A percentile compares a stretch with the other conserved stretches of the same genome.
Evolutionary conservation across 2,329 filamentous ascomycete species (phyloP).

Genomic region (Fusarium buharicum): DNA sequence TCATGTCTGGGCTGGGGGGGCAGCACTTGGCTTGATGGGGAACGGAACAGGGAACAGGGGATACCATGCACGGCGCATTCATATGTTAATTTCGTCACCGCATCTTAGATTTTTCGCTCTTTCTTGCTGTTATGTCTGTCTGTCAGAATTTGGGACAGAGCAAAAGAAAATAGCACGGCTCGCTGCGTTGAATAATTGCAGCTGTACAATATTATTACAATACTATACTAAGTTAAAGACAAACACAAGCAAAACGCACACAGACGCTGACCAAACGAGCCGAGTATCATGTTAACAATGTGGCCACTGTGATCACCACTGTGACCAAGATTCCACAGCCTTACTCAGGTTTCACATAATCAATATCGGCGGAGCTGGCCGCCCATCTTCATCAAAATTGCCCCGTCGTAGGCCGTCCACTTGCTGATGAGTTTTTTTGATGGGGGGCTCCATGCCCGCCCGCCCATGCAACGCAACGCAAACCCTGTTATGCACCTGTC

Average conservation of each 20-base stretch:
- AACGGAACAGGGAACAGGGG: conserved; percentile 27
- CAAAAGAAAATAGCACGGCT: conserved; percentile 2
- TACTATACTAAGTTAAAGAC: background rate
- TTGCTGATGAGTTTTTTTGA: conserved; percentile 9
- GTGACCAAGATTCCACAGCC: background rate
- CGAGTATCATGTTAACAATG: conserved; percentile 17
- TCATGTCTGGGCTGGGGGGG: background rate
- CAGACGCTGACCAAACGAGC: background rate
- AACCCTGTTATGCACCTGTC: background rate
- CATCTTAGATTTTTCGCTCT: conserved; percentile 23
- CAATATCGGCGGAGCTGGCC: conserved; percentile 16
- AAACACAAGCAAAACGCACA: conserved; percentile 14
- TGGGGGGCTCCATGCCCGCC: conserved; percentile 14
- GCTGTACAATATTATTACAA: conserved; percentile 7
- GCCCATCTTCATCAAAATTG: conserved; percentile 28
- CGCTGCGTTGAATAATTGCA: background rate
- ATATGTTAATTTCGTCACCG: conserved; percentile 34
- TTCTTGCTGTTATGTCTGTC: background rate
- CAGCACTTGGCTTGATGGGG: conserved; percentile 11
- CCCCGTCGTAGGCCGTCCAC: conserved; percentile 3
- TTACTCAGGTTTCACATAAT: conserved; percentile 32
- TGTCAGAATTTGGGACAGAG: background rate
- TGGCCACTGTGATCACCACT: conserved; percentile 15
- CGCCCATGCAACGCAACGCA: conserved; percentile 25
- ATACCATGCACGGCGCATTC: conserved; percentile 27